These are phyloP conservation scores for Monosporascus sp. DNA, from an alignment of 2,329 filamentous ascomycete genomes.

Conservation along the genomic window DNA sequence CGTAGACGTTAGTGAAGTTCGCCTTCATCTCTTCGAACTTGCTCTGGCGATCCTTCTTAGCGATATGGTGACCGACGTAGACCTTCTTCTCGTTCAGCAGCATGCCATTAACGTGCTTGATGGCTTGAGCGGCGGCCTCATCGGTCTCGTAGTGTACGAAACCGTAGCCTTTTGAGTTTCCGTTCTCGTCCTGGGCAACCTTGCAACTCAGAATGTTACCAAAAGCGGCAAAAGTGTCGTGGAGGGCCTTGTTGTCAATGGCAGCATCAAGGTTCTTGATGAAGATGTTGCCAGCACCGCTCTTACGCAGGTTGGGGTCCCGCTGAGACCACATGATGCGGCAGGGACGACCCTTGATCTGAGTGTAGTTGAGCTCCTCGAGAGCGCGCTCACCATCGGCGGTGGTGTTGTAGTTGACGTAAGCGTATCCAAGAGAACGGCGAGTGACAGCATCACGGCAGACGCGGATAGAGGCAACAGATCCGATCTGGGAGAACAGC, in stretches of 20 bases:
- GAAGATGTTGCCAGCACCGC: slow-evolving; percentile 98
- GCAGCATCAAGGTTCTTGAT: slow-evolving; percentile 99
- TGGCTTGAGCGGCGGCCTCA: slow-evolving; percentile 91
- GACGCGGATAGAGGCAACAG: slow-evolving; percentile 98
- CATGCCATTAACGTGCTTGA: slow-evolving; percentile 99
- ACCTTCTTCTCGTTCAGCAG: slow-evolving; percentile 99
- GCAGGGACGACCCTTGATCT: slow-evolving; percentile 98
- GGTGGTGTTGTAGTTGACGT: slow-evolving; percentile 99
- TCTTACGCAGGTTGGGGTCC: slow-evolving; percentile 98
- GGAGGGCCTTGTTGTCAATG: slow-evolving; percentile 99
- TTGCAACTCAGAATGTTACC: slow-evolving; percentile 99
- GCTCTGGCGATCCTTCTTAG: slow-evolving; percentile 99
- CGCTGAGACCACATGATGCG: slow-evolving; percentile 99
- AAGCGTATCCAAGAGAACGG: slow-evolving; percentile 97
- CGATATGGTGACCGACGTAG: slow-evolving; percentile 97
- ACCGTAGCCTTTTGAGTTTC: slow-evolving; percentile 96
- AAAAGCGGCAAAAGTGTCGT: slow-evolving; percentile 98
- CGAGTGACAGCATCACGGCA: slow-evolving; percentile 98
- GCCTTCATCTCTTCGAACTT: slow-evolving; percentile 99
- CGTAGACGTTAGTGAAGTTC: slow-evolving; percentile 99
- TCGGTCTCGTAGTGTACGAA: slow-evolving; percentile 99
- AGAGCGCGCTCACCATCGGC: slow-evolving; percentile 95
- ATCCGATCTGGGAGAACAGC: slow-evolving; percentile 98
- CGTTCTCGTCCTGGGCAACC: slow-evolving; percentile 95
- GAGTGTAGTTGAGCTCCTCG: slow-evolving; percentile 98